Evolutionary conservation across 2,329 filamentous ascomycete species (phyloP).

Genomic region (Diaporthe ampelina): DNA sequence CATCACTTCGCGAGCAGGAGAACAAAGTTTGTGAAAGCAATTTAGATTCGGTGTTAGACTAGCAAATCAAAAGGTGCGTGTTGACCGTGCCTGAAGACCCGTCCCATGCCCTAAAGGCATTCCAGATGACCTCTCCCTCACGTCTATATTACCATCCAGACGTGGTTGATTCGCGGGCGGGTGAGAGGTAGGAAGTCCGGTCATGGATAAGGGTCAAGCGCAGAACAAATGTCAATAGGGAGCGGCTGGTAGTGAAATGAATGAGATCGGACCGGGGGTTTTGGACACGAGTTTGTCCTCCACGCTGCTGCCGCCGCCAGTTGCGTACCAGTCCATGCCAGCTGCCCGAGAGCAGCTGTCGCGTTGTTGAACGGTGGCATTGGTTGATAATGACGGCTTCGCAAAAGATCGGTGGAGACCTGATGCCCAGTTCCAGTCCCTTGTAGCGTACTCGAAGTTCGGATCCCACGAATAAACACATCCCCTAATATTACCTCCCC

Average conservation of each 20-base stretch:
- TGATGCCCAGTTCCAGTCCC: not conserved
- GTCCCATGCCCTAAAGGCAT: not conserved
- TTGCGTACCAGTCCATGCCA: not conserved
- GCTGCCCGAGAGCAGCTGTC: not conserved
- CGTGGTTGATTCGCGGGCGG: not conserved
- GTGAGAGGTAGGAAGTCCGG: not conserved
- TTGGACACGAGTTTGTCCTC: not conserved
- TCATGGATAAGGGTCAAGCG: not conserved
- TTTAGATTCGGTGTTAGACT: constrained; percentile 29
- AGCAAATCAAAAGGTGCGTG: constrained; percentile 23
- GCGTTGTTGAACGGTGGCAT: not conserved
- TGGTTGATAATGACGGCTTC: not conserved
- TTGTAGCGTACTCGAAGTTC: constrained; percentile 3
- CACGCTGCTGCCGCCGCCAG: not conserved
- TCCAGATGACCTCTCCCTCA: not conserved
- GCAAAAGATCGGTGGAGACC: not conserved
- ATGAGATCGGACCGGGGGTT: not conserved
- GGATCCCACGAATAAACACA: constrained; percentile 7
- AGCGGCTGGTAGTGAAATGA: constrained; percentile 6
- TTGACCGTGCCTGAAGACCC: not conserved
- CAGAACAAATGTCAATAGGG: not conserved
- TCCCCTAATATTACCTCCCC: constrained; percentile 54
- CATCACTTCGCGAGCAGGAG: not conserved
- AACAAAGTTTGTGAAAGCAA: constrained; percentile 25
- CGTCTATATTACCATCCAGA: not conserved